Evolutionary conservation across 495 filamentous ascomycete species (phyloP).

Genomic region (Neurospora cerealis): DNA sequence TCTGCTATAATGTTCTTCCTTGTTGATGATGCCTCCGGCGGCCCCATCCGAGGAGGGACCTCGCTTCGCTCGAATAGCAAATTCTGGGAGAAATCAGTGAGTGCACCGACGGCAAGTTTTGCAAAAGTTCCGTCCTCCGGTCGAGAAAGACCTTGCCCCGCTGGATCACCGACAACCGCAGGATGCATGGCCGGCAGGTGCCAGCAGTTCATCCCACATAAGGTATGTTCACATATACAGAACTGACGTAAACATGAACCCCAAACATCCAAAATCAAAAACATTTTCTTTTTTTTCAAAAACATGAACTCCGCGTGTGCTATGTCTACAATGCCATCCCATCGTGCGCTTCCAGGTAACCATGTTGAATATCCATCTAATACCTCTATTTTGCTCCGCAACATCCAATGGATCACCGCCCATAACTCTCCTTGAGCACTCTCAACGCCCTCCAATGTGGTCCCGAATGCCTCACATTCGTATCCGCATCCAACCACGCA

Average conservation of each 20-base stretch:
- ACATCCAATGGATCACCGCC: neutral
- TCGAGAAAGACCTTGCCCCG: neutral
- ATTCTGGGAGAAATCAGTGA: neutral
- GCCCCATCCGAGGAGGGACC: neutral
- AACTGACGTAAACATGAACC: neutral
- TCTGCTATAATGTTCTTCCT: neutral
- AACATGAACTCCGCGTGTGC: neutral
- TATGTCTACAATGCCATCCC: neutral
- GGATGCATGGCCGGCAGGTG: neutral
- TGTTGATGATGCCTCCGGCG: neutral
- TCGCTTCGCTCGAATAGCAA: neutral
- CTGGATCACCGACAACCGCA: neutral
- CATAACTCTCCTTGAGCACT: constrained; percentile 1
- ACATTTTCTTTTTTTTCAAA: neutral
- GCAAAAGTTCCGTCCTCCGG: neutral
- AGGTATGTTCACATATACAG: neutral
- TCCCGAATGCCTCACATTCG: constrained; percentile 1
- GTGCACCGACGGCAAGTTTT: neutral
- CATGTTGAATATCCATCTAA: neutral
- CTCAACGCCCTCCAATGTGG: neutral
- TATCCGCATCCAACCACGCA: constrained; percentile 2
- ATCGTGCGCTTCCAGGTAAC: neutral
- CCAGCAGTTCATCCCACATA: neutral
- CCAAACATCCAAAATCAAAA: neutral
- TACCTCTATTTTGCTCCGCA: neutral